Evolutionary conservation across 2,329 filamentous ascomycete genomes (phyloP).

Genomic region (Cadophora luteo-olivacea): DNA sequence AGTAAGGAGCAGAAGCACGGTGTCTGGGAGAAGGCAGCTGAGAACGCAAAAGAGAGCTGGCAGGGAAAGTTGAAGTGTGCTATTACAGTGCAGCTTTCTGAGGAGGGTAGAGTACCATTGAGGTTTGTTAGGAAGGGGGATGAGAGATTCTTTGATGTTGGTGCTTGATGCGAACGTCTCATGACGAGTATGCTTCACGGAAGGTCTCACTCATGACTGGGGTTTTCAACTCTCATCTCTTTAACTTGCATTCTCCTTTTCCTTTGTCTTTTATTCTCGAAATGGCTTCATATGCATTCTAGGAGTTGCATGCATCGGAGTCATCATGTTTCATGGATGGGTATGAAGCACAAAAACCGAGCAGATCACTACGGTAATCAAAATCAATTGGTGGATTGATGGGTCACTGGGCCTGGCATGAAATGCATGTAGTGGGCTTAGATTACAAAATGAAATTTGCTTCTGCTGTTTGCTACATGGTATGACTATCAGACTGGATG

Average conservation of each 20-base stretch:
- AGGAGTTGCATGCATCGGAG: conserved; percentile 8
- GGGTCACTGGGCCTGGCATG: neutral
- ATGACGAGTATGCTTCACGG: neutral
- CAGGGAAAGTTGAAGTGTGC: conserved; percentile 18
- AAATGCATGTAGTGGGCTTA: neutral
- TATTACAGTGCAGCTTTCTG: conserved; percentile 19
- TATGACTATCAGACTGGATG: neutral
- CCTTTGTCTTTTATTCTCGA: neutral
- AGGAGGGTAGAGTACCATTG: conserved; percentile 10
- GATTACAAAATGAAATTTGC: neutral
- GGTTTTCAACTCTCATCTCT: neutral
- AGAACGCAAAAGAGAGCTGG: conserved; percentile 17
- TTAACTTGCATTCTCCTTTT: neutral
- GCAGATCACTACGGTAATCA: neutral
- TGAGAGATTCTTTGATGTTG: conserved; percentile 18
- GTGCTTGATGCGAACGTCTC: neutral
- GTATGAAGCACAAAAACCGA: neutral
- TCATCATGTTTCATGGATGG: neutral
- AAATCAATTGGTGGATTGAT: neutral
- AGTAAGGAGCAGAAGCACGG: neutral
- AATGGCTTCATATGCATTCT: neutral
- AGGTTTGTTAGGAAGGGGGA: conserved; percentile 21
- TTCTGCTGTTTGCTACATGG: neutral
- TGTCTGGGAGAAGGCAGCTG: conserved; percentile 19
- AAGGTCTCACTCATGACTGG: too few species aligned